phyloP scores from a whole-genome alignment of 805 yeast species.

The Candida schatavii region DNA sequence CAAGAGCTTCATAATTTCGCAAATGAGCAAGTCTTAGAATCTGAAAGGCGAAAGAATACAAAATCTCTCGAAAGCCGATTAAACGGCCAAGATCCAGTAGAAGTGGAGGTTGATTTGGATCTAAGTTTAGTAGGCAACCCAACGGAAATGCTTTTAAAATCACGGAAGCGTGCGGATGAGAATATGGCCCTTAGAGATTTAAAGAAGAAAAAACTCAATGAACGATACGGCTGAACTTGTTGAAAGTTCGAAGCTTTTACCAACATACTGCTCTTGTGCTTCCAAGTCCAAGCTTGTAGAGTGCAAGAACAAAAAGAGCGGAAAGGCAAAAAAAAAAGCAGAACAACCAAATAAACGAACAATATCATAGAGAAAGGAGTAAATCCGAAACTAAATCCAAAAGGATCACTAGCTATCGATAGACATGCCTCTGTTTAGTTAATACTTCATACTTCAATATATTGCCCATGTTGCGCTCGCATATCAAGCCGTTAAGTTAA shows the following conservation, averaged over 20 bases:
- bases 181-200: conserved; percentile 10
- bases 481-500: no score
- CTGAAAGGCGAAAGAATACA: conserved; percentile 11
- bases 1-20: conserved; percentile 31
- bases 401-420: no score
- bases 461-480: no score
- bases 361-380: no score
- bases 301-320: background rate
- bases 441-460: no score
- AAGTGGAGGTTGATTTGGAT: conserved; percentile 19
- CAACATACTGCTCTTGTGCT: background rate
- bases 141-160: conserved; percentile 30
- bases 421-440: no score
- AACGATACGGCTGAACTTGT: conserved; percentile 16
- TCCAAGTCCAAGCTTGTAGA: background rate
- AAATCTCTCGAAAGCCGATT: conserved; percentile 9
- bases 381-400: no score
- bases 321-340: background rate
- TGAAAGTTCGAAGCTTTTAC: no score
- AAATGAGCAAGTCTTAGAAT: conserved; percentile 25
- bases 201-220: conserved; percentile 14
- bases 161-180: conserved; percentile 18
- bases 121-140: conserved; percentile 37
- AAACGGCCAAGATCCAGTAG: conserved; percentile 8
- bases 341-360: no score